phyloP scores from a whole-genome alignment of 495 filamentous ascomycete species.

The Monascus purpureus region DNA sequence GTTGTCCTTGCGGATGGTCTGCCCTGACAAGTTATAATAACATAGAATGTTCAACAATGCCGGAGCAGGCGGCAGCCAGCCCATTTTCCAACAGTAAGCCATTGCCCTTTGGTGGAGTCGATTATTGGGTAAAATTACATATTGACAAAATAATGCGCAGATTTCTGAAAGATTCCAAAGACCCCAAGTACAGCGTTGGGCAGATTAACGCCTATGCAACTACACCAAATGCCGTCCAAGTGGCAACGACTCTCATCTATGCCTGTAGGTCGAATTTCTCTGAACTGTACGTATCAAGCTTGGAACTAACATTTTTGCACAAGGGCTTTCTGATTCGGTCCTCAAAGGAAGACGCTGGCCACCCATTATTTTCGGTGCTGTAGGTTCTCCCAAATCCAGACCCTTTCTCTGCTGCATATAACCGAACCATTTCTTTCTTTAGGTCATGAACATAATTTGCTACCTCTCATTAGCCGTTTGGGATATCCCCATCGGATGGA shows the following conservation, averaged over 20 bases:
- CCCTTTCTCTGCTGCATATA: background rate
- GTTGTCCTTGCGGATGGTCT: too few species aligned
- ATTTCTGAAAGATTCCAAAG: constrained; percentile 22
- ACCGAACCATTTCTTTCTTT: constrained; percentile 1
- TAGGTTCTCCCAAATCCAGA: constrained; percentile 7
- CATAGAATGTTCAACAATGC: constrained; percentile 28
- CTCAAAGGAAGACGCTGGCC: constrained; percentile 43
- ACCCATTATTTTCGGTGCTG: constrained; percentile 35
- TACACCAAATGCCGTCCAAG: constrained; percentile 29
- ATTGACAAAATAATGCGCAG: too few species aligned
- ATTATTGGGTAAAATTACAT: background rate
- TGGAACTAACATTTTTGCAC: too few species aligned
- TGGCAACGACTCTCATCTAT: constrained; percentile 32
- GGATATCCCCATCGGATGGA: constrained; percentile 31
- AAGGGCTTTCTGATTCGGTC: constrained; percentile 36
- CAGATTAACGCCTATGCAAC: constrained; percentile 35
- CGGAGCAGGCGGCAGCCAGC: constrained; percentile 16
- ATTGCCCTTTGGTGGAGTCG: background rate
- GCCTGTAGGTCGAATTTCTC: constrained; percentile 30
- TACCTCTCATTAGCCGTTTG: constrained; percentile 26
- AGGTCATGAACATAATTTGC: constrained; percentile 24
- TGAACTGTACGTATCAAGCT: too few species aligned
- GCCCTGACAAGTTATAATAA: too few species aligned
- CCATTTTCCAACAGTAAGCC: constrained; percentile 25
- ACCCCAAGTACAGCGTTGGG: constrained; percentile 23